Percentiles rank a stretch among this genome's conserved stretches.
phyloP scores from a whole-genome alignment of 345 rosid genomes.

The Garcia nutans region DNA sequence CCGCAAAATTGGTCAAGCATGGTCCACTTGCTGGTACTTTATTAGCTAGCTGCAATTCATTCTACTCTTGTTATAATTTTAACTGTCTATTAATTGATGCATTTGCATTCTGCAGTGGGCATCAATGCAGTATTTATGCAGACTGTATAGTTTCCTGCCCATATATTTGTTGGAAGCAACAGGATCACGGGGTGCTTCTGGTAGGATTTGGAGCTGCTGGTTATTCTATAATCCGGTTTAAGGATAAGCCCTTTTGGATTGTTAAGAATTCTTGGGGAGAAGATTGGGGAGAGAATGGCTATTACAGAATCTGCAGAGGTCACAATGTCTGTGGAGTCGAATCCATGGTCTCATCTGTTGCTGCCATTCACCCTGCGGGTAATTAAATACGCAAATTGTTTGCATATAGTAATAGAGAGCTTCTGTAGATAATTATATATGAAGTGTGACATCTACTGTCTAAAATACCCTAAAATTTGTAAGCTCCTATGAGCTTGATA shows the following conservation, averaged over 20 bases:
- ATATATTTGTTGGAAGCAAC: constrained; percentile 68
- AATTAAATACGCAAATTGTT: constrained; percentile 17
- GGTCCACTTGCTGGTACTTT: constrained; percentile 88
- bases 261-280: constrained; percentile 94
- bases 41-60: background rate
- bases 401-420: background rate
- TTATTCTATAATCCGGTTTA: constrained; percentile 71
- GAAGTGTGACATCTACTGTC: background rate
- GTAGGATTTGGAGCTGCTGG: constrained; percentile 86
- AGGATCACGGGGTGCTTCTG: constrained; percentile 83
- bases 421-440: background rate
- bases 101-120: constrained; percentile 50
- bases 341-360: constrained; percentile 81
- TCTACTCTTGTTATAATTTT: background rate
- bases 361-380: constrained; percentile 51
- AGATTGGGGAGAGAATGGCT: constrained; percentile 86
- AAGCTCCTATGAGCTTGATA: background rate
- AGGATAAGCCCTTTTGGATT: constrained; percentile 90
- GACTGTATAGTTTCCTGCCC: constrained; percentile 92
- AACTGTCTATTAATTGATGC: background rate
- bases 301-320: constrained; percentile 78
- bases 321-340: constrained; percentile 87
- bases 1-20: constrained; percentile 79
- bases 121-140: constrained; percentile 92
- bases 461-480: background rate